Evolutionary conservation across 768 basidiomycete genomes (phyloP), one percentile per base, ranked within the genome.

Genomic region (Coprinopsis cinerea): DNA sequence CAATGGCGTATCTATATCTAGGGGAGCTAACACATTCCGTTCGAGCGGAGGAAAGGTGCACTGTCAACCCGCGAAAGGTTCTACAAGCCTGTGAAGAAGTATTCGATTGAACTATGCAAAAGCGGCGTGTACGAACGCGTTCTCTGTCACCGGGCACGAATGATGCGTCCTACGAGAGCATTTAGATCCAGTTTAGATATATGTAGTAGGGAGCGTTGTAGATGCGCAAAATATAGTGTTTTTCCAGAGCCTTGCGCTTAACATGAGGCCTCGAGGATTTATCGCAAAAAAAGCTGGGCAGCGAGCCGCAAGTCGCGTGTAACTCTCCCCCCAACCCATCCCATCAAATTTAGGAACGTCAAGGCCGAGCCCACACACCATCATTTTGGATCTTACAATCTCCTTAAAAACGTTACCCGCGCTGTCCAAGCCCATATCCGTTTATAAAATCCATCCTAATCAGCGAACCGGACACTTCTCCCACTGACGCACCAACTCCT

Each of bases 331-430:
- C 50, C 52, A 56, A 58, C 57, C 60, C 51, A 40, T 18, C 25
- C 37, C 13, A 59, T 58, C 60, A 57, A 59, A 60, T 53, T 53
- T 53, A 53, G 36, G 56, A 41, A 52, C 55, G 59, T 57, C 58
- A 61, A 57, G 53, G 43, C 55, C 57, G 53, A 54, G 55, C 56
- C 55, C 55, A 56, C 54, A 52, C n/a, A 57, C 56, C 61, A 62
- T 60, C 62, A 62, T 58, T 63, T 55, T 59, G 44, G 45, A 58
- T 59, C 55, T 59, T 57, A 57, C 55, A n/a, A 57, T 56, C 55
- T 58, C 60, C 53, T 10, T 22, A 55, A 59, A 58, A 59, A 55
- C 55, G 58, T 57, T 58, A 51, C 57, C 62, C 63, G 59, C 63
- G 57, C 61, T 65, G 42, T 43, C 53, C 55, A 54, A 57, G 51